phyloP scores from a whole-genome alignment of 73 alveolate genomes.

The Paraurostyla sp. region DNA sequence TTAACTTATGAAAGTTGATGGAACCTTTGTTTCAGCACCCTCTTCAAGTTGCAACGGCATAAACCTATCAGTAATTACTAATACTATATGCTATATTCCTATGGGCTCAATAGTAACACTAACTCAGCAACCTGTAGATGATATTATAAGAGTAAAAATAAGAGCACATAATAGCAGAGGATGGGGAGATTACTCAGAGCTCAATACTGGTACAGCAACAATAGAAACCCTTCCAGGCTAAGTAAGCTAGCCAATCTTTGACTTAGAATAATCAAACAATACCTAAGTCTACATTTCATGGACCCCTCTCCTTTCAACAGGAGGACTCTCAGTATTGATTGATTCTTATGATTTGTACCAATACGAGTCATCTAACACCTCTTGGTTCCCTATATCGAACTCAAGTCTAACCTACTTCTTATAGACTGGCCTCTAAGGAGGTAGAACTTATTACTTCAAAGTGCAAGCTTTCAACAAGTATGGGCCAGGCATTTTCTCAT shows the following conservation, averaged over 20 bases:
- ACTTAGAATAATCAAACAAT: not conserved
- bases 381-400: conserved; percentile 18
- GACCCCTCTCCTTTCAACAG: not conserved
- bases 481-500: conserved; percentile 60
- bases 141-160: conserved; percentile 37
- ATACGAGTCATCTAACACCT: not conserved
- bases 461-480: conserved; percentile 54
- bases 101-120: conserved; percentile 17
- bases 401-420: not conserved
- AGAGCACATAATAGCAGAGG: conserved; percentile 61
- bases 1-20: not conserved
- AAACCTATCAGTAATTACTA: not conserved
- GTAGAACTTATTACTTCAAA: conserved; percentile 57
- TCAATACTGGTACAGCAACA: conserved; percentile 58
- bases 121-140: not conserved
- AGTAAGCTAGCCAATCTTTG: conserved; percentile 3
- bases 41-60: conserved; percentile 59
- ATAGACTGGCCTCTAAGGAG: conserved; percentile 30
- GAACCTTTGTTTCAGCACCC: not conserved
- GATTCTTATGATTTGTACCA: conserved; percentile 28
- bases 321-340: conserved; percentile 38
- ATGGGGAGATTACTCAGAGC: conserved; percentile 64
- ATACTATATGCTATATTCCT: conserved; percentile 45
- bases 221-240: conserved; percentile 46
- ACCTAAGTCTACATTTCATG: conserved; percentile 16